These are phyloP conservation scores for Leishmania arabica DNA, from an alignment of 208 protist species.

Conservation along the genomic window DNA sequence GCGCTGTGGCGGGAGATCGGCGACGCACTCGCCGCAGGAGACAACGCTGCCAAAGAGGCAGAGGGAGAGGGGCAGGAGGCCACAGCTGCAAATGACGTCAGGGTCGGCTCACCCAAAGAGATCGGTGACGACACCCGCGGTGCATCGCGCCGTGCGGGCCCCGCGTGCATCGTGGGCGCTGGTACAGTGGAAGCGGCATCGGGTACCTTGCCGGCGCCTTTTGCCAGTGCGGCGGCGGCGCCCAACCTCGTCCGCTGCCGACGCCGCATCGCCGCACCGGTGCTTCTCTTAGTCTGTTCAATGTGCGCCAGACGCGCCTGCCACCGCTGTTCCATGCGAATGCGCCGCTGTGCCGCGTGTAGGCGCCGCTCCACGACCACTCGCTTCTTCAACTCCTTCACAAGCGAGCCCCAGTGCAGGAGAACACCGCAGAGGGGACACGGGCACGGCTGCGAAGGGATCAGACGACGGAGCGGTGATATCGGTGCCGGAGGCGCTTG, in stretches of 20 bases:
- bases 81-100: not conserved
- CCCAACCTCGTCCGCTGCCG: not conserved
- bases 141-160: not conserved
- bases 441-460: conserved; percentile 29
- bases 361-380: conserved; percentile 42
- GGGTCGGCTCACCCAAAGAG: not conserved
- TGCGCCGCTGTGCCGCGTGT: conserved; percentile 44
- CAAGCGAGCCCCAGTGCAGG: conserved; percentile 67
- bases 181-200: not conserved
- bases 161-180: not conserved
- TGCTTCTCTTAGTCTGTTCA: conserved; percentile 6
- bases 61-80: conserved; percentile 2
- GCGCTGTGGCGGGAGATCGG: not conserved
- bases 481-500: conserved; percentile 5
- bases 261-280: not conserved
- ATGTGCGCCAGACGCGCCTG: conserved; percentile 39
- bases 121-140: not conserved
- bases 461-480: conserved; percentile 11
- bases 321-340: conserved; percentile 45
- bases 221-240: not conserved
- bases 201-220: not conserved
- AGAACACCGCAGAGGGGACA: conserved; percentile 73
- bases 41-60: not conserved
- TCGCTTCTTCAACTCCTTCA: conserved; percentile 69
- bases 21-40: not conserved